Percentiles rank a stretch among this genome's conserved stretches.
Conservation (phyloP, 805 yeast species). For the Hanseniaspora occidentalis region DNA sequence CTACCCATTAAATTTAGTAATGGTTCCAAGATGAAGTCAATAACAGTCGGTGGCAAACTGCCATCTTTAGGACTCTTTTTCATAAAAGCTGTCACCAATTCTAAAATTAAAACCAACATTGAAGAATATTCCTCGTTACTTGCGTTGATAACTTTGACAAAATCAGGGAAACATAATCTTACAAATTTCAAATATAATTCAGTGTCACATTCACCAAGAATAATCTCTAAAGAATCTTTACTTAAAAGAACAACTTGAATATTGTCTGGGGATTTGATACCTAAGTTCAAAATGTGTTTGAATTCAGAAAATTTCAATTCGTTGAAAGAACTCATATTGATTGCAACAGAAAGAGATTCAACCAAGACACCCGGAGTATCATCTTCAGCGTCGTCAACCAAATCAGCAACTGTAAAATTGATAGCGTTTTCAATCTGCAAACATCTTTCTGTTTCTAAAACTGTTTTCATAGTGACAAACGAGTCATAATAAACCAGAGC, state of each 20-base stretch:
- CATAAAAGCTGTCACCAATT: slow-evolving; percentile 19
- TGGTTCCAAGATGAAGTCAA: slow-evolving; percentile 16
- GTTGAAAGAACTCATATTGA: slow-evolving; percentile 29
- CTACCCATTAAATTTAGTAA: slow-evolving; percentile 17
- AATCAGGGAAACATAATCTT: slow-evolving; percentile 39
- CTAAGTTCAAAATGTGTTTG: slow-evolving; percentile 46
- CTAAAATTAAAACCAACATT: slow-evolving; percentile 28
- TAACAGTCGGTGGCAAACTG: slow-evolving; percentile 16
- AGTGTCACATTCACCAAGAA: slow-evolving; percentile 37
- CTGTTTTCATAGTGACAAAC: slow-evolving; percentile 24
- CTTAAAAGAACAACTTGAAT: slow-evolving; percentile 56
- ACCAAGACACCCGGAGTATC: slow-evolving; percentile 66
- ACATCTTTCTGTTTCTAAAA: slow-evolving; percentile 13
- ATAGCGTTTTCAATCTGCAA: slow-evolving; percentile 15
- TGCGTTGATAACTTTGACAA: slow-evolving; percentile 28
- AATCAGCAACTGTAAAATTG: slow-evolving; percentile 28
- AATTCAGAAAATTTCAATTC: slow-evolving; percentile 28
- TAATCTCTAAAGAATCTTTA: slow-evolving; percentile 50
- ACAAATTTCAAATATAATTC: slow-evolving; percentile 36
- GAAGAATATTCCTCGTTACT: slow-evolving; percentile 39
- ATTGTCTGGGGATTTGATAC: slow-evolving; percentile 65
- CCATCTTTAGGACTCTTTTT: slow-evolving; percentile 19
- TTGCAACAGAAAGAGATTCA: slow-evolving; percentile 52
- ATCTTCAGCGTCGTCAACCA: slow-evolving; percentile 56
- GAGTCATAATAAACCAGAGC: slow-evolving; percentile 39